phyloP scores from a whole-genome alignment of 108 stramenopile genomes.

The Nannochloropsis salina region DNA sequence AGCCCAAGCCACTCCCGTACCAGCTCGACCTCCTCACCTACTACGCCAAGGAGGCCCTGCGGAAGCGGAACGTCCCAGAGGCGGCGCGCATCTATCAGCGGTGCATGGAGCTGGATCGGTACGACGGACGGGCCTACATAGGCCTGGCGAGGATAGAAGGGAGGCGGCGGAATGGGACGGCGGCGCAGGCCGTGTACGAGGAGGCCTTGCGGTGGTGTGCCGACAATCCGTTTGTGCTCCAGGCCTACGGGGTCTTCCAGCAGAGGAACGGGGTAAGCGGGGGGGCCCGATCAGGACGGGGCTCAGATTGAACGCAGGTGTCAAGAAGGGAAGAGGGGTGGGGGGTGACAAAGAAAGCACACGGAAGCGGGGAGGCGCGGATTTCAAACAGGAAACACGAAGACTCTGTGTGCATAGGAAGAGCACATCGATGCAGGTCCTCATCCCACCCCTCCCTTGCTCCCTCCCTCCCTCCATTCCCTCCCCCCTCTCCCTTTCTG shows the following conservation, averaged over 20 bases:
- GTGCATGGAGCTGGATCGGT: neutral
- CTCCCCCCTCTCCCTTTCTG: neutral
- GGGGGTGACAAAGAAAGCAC: no score
- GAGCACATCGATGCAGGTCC: neutral
- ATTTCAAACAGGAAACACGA: no score
- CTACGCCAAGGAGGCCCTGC: neutral
- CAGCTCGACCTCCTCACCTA: neutral
- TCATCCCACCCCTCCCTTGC: neutral
- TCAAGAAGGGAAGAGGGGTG: no score
- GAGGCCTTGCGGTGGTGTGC: neutral
- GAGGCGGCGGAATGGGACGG: neutral
- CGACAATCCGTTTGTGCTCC: neutral
- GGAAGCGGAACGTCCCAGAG: neutral
- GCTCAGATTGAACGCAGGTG: no score
- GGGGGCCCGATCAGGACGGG: no score
- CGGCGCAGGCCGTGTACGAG: neutral
- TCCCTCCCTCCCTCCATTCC: neutral
- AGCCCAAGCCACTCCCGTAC: neutral
- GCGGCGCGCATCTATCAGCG: neutral
- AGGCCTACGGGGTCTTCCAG: neutral
- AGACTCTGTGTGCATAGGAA: no score
- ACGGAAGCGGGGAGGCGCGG: no score
- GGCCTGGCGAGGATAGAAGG: constrained; percentile 16
- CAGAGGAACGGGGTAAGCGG: neutral
- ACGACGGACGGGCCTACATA: neutral